Base-by-base conservation (phyloP, 1,284 basidiomycete species). In the Peniophora sp. region DNA sequence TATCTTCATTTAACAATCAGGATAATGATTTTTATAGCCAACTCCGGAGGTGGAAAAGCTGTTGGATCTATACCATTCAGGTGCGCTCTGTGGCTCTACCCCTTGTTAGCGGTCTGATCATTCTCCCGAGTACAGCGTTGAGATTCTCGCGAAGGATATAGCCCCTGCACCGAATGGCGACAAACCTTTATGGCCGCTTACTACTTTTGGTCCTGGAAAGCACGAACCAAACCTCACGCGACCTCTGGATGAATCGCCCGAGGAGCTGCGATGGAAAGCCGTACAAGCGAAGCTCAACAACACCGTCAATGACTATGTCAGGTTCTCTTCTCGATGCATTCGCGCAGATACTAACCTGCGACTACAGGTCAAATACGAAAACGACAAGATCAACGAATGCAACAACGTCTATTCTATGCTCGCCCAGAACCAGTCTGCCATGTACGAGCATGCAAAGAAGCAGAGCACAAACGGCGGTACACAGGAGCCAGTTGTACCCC, bases 121-220 rank as follows among this genome's bases (percentile, higher is more conserved):
- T n/a, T n/a, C n/a, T n/a, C 34, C 15, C 23, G 53, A 10, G 45
- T 39, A 32, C 60, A 90, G 85, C 15, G 58, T 68, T n/a, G 85
- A 89, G 14, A 67, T 73, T 1, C 75, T 90, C 27, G 62, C 63
- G 14, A 70, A 68, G 41, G 89, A 92, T 59, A 60, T 92, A 8
- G 18, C n/a, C 8, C n/a, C n/a, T n/a, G 79, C 77, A 2, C 62
- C 66, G 5, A 65, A 65, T 15, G 67, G 65, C 3, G 88, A 92
- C 18, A 83, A 81, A 58, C 94, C 93, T 0, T 51, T 78, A 6
- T 97, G 89, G 86, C 83, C 85, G n/a, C 68, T 95, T 0, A 85
- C 90, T 0, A 85, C 79, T 0, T 97, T 88, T 63, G 92, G 78
- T 0, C 81, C 88, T 20, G 81, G 83, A 0, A 93, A 94, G 61